Base-by-base conservation (phyloP, 2,329 filamentous ascomycete species). In the Colletotrichum gigasporum region DNA sequence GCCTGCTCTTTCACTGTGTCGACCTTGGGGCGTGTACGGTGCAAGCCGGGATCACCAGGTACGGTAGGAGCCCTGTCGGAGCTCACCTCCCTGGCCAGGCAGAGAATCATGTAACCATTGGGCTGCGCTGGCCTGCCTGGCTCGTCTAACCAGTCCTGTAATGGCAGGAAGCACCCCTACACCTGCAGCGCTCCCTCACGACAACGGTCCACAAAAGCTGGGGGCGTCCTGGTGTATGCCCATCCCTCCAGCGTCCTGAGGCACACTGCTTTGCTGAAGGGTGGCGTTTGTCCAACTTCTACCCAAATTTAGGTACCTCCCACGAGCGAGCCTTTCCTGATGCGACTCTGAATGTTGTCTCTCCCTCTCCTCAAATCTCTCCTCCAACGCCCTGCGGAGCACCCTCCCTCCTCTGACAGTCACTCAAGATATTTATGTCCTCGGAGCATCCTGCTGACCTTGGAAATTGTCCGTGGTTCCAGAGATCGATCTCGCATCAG, bases 391-490 rank as follows among this genome's bases (percentile, higher is more conserved):
- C 30, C 16, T 30, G 11, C 41, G 37, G n/a, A 47, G 16, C 39
- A 35, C 34, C 28, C 20, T 5, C 4, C 9, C 26, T 22, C n/a
- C n/a, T 26, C n/a, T 37, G 18, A 20, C 8, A 14, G 4, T 6
- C 16, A n/a, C 9, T 14, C 26, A 3, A n/a, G 26, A 20, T 60
- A 60, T 64, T 45, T 64, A 32, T 60, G 32, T 52, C 30, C 30
- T 34, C 59, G 26, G 41, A 11, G 20, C 14, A 48, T 7, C 41
- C 55, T 30, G 12, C 35, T 28, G 28, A 52, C 12, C 35, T 32
- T 39, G 14, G 12, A 39, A 53, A 14, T 14, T 11, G 28, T 34
- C 24, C n/a, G n/a, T n/a, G n/a, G n/a, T n/a, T n/a, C n/a, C n/a
- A n/a, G n/a, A n/a, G n/a, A n/a, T n/a, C n/a, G n/a, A n/a, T n/a